phyloP scores from a whole-genome alignment of 129 eudicot genomes.

The Flaveria brownii region DNA sequence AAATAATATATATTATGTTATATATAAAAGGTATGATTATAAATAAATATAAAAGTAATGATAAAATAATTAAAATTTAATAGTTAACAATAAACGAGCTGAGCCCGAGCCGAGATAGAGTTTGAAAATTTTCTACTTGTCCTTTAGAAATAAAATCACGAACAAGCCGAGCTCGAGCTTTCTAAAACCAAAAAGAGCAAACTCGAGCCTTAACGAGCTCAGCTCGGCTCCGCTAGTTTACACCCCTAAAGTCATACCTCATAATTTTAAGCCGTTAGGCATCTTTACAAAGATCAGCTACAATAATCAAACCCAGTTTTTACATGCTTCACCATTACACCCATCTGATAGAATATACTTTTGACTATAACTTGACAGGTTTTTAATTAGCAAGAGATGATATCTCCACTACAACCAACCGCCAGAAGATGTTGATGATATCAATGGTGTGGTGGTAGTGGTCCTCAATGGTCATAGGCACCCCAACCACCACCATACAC shows the following conservation, averaged over 20 bases:
- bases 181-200: too few relatives aligned
- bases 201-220: too few relatives aligned
- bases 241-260: not conserved
- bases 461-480: conserved; percentile 65
- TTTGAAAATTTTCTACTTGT: too few relatives aligned
- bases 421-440: not conserved
- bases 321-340: not conserved
- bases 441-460: conserved; percentile 65
- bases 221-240: too few relatives aligned
- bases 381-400: conserved; percentile 5
- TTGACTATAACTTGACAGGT: not conserved
- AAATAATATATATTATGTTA: too few relatives aligned
- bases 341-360: conserved; percentile 9
- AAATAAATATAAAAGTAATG: too few relatives aligned
- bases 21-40: too few relatives aligned
- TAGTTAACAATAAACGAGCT: too few relatives aligned
- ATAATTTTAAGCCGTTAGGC: conserved; percentile 3
- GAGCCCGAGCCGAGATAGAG: too few relatives aligned
- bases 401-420: not conserved
- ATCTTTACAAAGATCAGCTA: not conserved
- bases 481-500: conserved; percentile 59
- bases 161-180: too few relatives aligned
- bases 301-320: conserved; percentile 7
- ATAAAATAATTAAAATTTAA: too few relatives aligned
- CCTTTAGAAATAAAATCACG: too few relatives aligned